Evolutionary conservation across 176 grass and related monocot species (phyloP).

Genomic region (Chloris gayana): DNA sequence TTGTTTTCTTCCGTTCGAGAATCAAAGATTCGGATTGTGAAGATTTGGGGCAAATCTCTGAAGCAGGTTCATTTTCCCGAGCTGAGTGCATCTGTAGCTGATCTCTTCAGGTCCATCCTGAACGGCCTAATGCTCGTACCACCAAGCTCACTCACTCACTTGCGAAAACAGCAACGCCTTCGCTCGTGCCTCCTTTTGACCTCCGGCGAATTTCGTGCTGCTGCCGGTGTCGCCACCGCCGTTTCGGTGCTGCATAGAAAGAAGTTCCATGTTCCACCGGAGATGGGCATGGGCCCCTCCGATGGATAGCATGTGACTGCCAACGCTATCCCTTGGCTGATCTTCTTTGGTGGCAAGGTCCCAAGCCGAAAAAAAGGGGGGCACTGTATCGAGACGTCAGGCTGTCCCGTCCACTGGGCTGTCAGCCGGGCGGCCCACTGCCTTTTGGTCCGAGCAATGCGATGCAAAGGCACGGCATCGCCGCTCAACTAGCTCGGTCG

Average conservation of each 20-base stretch:
- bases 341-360: not conserved
- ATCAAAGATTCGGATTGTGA: too few species aligned
- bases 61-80: too few species aligned
- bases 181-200: not conserved
- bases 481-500: too few species aligned
- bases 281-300: not conserved
- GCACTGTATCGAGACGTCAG: not conserved
- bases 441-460: conserved; percentile 15
- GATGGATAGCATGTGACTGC: not conserved
- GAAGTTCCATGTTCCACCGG: not conserved
- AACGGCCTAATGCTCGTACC: not conserved
- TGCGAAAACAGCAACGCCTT: not conserved
- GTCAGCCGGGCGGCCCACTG: not conserved
- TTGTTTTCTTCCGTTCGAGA: too few species aligned
- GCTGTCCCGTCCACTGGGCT: not conserved
- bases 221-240: not conserved
- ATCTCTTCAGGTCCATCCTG: not conserved
- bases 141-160: not conserved
- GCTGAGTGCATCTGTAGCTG: too few species aligned
- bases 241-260: not conserved
- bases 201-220: not conserved
- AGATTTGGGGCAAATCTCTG: too few species aligned
- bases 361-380: not conserved
- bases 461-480: not conserved
- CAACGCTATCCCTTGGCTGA: not conserved